phyloP scores from a whole-genome alignment of 2,329 filamentous ascomycete species.

The Diaporthe vaccinii region DNA sequence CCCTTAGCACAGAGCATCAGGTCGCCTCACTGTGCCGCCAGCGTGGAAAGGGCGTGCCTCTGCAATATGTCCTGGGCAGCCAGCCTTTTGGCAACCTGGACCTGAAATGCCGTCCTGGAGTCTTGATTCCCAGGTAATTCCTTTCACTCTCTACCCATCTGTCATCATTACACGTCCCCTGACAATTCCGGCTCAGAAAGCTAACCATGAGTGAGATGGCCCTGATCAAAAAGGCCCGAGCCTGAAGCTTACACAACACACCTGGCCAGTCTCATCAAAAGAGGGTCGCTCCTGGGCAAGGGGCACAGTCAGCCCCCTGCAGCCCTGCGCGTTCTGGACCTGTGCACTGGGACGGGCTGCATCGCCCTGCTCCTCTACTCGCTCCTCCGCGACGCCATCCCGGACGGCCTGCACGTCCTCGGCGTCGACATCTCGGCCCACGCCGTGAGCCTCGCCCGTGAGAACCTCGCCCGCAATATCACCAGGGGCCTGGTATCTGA shows the following conservation, averaged over 20 bases:
- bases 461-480: constrained; percentile 72
- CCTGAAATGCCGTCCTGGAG: constrained; percentile 80
- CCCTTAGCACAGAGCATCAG: constrained; percentile 3
- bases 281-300: constrained; percentile 37
- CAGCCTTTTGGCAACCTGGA: constrained; percentile 91
- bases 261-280: constrained; percentile 61
- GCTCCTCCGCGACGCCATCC: constrained; percentile 58
- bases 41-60: constrained; percentile 75
- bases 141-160: constrained; percentile 34
- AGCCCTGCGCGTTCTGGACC: constrained; percentile 77
- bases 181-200: background rate
- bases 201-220: constrained; percentile 7
- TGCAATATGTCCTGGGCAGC: constrained; percentile 91
- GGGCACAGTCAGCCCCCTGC: background rate
- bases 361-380: constrained; percentile 83
- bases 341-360: constrained; percentile 93
- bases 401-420: constrained; percentile 60
- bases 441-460: constrained; percentile 75
- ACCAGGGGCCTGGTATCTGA: constrained; percentile 37
- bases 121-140: constrained; percentile 83
- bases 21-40: constrained; percentile 60
- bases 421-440: constrained; percentile 80
- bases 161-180: background rate
- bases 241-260: constrained; percentile 77
- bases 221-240: constrained; percentile 63